Percentiles rank a stretch among this genome's conserved stretches.
phyloP scores from a whole-genome alignment of 257 asterid species.

The Nicotiana sylvestris region DNA sequence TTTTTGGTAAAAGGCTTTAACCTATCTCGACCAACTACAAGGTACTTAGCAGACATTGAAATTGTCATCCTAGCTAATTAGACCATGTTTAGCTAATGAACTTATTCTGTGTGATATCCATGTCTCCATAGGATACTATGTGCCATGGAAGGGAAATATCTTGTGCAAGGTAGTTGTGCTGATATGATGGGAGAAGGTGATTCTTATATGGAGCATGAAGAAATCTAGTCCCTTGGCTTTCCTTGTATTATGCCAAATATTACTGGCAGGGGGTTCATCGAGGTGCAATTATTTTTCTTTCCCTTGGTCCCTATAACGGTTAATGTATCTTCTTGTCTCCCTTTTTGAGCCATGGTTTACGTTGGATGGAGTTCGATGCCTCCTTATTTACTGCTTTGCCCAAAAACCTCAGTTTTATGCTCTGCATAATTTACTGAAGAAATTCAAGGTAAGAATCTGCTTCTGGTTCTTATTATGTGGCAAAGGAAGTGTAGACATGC shows the following conservation, averaged over 20 bases:
- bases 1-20: conserved; percentile 72
- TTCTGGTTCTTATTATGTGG: neutral
- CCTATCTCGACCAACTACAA: conserved; percentile 50
- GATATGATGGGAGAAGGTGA: conserved; percentile 33
- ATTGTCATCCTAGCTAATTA: neutral
- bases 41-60: conserved; percentile 38
- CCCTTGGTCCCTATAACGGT: neutral
- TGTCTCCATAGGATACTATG: conserved; percentile 50
- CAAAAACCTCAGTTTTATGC: neutral
- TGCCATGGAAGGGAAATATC: conserved; percentile 64
- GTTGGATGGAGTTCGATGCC: neutral
- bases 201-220: conserved; percentile 37
- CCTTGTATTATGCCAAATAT: conserved; percentile 56
- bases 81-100: neutral
- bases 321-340: neutral
- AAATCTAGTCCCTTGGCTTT: conserved; percentile 55
- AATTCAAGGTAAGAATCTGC: neutral
- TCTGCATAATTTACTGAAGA: neutral
- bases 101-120: neutral
- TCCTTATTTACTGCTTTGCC: neutral
- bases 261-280: conserved; percentile 86
- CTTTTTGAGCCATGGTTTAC: neutral
- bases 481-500: neutral
- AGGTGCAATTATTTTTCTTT: conserved; percentile 39
- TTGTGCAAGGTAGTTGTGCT: conserved; percentile 51